Evolutionary conservation across 1,284 basidiomycete genomes (phyloP).

Genomic region (Sphagnurus paluster): DNA sequence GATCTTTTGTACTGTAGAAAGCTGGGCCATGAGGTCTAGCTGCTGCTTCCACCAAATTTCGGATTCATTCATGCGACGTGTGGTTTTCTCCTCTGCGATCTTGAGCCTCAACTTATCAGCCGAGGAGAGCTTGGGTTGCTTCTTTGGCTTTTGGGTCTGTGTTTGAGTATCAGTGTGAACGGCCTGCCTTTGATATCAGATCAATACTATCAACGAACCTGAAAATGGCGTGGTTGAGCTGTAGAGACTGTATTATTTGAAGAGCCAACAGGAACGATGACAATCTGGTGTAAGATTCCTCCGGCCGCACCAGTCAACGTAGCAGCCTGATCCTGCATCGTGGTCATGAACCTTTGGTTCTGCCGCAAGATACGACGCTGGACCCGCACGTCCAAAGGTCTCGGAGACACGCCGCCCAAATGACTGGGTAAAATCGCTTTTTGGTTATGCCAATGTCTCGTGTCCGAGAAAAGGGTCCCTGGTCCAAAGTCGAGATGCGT

Average conservation of each 20-base stretch:
- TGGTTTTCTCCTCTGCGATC: conserved; percentile 45
- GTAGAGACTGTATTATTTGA: not conserved
- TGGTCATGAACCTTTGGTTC: conserved; percentile 58
- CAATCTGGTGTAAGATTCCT: conserved; percentile 47
- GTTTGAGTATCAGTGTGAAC: too few species aligned
- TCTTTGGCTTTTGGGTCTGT: too few species aligned
- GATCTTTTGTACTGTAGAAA: conserved; percentile 30
- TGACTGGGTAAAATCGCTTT: conserved; percentile 53
- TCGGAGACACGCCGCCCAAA: conserved; percentile 45
- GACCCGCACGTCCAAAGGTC: conserved; percentile 33
- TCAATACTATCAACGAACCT: too few species aligned
- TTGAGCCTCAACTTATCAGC: conserved; percentile 44
- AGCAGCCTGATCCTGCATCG: conserved; percentile 56
- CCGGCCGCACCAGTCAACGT: conserved; percentile 66
- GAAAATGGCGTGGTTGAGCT: too few species aligned
- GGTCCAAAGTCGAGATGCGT: conserved; percentile 37
- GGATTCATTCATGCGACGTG: conserved; percentile 37
- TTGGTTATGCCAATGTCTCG: conserved; percentile 59
- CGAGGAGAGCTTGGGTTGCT: conserved; percentile 21
- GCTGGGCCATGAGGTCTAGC: conserved; percentile 34
- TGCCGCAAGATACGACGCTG: conserved; percentile 37
- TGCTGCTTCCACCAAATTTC: conserved; percentile 51
- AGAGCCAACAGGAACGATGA: conserved; percentile 43
- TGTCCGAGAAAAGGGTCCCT: conserved; percentile 49
- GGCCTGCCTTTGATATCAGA: too few species aligned